Base-by-base conservation (phyloP, 192 early-diverging fungal genomes). In the Mortierella antarctica region DNA sequence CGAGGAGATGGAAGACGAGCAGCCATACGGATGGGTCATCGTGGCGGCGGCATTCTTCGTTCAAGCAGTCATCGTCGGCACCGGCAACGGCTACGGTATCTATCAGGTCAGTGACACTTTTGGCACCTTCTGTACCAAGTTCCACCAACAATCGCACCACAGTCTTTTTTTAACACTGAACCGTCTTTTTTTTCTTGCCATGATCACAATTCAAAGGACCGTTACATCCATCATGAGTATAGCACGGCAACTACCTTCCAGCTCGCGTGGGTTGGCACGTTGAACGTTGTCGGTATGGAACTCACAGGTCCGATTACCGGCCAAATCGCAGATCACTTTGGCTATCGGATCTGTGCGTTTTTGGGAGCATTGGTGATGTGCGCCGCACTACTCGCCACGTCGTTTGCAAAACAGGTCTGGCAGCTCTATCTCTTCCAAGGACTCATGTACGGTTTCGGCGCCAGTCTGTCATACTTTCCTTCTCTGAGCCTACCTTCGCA, bases 181-280 rank as follows among this genome's bases (percentile, higher is more conserved):
- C 20, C 31, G 12, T 20, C 1, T 9, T 55, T 59, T 9, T 55
- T 59, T 59, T 40, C 15, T 40, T 47, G 39, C 13, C 40, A 42
- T 59, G 17, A 74, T 73, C 47, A 5, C 55, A 18, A 79, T 54
- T 5, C 14, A 42, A 48, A 79, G 76, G 68, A 79, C 44, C 68
- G 70, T 15, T 79, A 79, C n/a, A 71, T 61, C 15, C 61, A n/a
- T 10, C 62, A 79, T 42, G 69, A 79, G 20, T 79, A 79, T 41
- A 71, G 76, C 12, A 61, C 83, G 20, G 74, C 85, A 53, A 47
- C 74, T 9, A 79, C 83, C 52, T 86, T 86, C 15, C 70, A 81
- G 31, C 73, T 90, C n/a, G 60, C 89, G 7, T 87, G 84, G 85
- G 62, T 88, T 6, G 87, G 89, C 17, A 87, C 89, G 1, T 46